Percentiles rank a stretch among this genome's conserved stretches.
Evolutionary conservation across 352 stramenopile genomes (phyloP).

Genomic region (Pythium scleroteichum): DNA sequence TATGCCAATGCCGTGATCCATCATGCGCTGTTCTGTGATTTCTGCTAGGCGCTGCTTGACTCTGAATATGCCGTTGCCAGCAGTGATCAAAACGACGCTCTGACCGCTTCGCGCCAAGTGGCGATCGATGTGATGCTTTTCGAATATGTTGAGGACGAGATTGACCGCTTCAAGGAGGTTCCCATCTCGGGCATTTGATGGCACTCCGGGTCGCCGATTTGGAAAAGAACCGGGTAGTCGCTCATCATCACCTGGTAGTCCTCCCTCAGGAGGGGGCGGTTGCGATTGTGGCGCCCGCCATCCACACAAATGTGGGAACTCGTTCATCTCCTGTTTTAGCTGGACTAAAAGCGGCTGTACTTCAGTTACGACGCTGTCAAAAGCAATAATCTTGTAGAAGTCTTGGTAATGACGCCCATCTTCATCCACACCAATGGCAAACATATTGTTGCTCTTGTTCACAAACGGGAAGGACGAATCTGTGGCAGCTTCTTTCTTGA

Average conservation of each 20-base stretch:
- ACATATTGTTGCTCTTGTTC: conserved; percentile 49
- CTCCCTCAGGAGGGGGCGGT: not conserved
- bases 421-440: conserved; percentile 74
- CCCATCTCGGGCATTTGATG: conserved; percentile 76
- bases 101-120: conserved; percentile 96
- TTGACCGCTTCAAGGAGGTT: conserved; percentile 99
- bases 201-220: conserved; percentile 40
- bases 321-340: conserved; percentile 80
- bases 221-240: conserved; percentile 2
- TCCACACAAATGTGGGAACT: conserved; percentile 66
- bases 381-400: conserved; percentile 85
- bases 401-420: conserved; percentile 80
- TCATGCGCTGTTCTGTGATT: conserved; percentile 99
- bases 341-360: conserved; percentile 63
- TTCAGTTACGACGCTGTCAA: conserved; percentile 73
- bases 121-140: conserved; percentile 98
- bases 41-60: conserved; percentile 94
- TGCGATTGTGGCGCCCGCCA: conserved; percentile 45
- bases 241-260: conserved; percentile 17
- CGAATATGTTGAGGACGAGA: conserved; percentile 97
- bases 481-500: conserved; percentile 19
- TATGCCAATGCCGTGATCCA: conserved; percentile 99
- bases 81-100: conserved; percentile 95
- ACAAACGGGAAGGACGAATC: conserved; percentile 69
- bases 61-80: conserved; percentile 96